Evolutionary conservation across 139 green algal species (phyloP).

Genomic region (Desmodesmus armatus): DNA sequence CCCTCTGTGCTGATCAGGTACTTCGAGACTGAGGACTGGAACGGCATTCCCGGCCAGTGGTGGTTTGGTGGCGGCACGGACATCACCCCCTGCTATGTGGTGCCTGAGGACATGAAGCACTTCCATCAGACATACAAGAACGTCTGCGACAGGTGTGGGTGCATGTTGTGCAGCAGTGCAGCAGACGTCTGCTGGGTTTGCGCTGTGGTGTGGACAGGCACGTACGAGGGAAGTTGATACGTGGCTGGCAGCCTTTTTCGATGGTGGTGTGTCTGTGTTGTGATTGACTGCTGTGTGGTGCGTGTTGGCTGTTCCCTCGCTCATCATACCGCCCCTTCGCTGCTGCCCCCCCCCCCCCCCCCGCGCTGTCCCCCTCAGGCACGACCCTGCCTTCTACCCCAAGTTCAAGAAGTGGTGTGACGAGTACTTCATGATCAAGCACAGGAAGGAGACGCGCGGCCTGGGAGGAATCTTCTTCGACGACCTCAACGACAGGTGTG

Average conservation of each 20-base stretch:
- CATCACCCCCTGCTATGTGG: constrained; percentile 96
- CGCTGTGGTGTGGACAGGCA: no score
- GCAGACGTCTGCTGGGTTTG: neutral
- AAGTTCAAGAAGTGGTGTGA: constrained; percentile 97
- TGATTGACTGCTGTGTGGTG: no score
- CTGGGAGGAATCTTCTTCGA: constrained; percentile 99
- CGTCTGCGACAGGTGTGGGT: no score
- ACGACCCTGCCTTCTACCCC: constrained; percentile 95
- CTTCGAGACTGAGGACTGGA: constrained; percentile 98
- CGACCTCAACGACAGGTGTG: constrained; percentile 90
- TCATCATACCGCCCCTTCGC: no score
- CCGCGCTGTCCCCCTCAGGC: no score
- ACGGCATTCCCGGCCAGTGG: constrained; percentile 94
- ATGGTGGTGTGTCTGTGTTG: no score
- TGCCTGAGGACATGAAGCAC: constrained; percentile 96
- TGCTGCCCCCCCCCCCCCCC: no score
- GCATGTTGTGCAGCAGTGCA: neutral
- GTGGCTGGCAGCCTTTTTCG: no score
- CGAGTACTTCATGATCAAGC: constrained; percentile 99
- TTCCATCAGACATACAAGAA: constrained; percentile 97
- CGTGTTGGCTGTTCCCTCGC: no score
- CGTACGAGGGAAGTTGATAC: no score
- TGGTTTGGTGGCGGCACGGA: constrained; percentile 99
- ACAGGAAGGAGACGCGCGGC: constrained; percentile 89
- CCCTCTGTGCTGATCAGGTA: no score